Base-by-base conservation (phyloP, 257 asterid species). In the Cynanchum wilfordii region DNA sequence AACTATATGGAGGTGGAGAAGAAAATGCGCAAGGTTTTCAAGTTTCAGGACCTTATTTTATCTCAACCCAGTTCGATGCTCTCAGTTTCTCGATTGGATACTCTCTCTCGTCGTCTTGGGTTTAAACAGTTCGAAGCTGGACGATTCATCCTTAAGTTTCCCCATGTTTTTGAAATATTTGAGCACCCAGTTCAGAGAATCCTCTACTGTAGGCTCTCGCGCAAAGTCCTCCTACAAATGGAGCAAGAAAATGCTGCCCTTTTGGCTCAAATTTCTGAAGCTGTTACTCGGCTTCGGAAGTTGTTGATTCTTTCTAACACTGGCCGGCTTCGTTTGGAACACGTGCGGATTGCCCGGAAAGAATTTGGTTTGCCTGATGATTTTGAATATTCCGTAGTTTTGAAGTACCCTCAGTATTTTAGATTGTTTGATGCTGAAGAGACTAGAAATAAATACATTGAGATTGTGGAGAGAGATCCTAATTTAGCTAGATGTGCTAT, bases 131-230 rank as follows among this genome's bases (percentile, higher is more conserved):
- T 78, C 69, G 97, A 92, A 78, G 84, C 96, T 4, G 96, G 96
- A 7, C 84, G 82, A 2, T 90, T 92, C 68, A 84, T 92, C 11
- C 94, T 92, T 81, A 92, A 85, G 76, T 90, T 84, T 75, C 97
- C 97, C 0, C 96, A 86, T 75, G 92, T 92, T 69, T 90, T 92
- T 70, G 95, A 92, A 71, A 81, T 90, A n/a, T 90, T 92, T 36
- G 98, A 92, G 40, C 98, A 92, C 86, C 98, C 98, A 1, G 96
- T 92, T 19, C 98, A 90, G 73, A 77, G 98, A 54, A 88, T 92
- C 42, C 88, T 92, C 15, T 90, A 87, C 59, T 89, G 97, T 72
- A 78, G 96, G 51, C 76, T 92, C 0, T 70, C 95, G 19, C 87
- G 95, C 12, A 87, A 82, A 52, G 92, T 95, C 27, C 40, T 73